These are phyloP conservation scores for Lumnitzera racemosa DNA, from an alignment of 345 rosid genomes.

Conservation along the genomic window DNA sequence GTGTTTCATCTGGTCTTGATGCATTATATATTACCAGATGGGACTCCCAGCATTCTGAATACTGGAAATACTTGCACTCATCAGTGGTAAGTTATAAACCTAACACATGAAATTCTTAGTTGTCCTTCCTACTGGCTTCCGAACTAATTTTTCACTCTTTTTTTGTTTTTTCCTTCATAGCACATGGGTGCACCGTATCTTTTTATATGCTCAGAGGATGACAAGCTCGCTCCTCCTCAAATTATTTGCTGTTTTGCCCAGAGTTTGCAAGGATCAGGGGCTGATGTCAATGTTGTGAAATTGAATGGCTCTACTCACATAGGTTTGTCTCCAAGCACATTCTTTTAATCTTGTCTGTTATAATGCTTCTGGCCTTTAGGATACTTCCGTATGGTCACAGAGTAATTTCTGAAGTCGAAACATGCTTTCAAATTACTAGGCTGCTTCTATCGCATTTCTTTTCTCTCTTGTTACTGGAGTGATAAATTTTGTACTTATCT, in stretches of 20 bases:
- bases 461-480: too few species aligned
- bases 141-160: constrained; percentile 4
- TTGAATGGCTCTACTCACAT: constrained; percentile 67
- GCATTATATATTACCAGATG: constrained; percentile 79
- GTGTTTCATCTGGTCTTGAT: constrained; percentile 68
- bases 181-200: constrained; percentile 79
- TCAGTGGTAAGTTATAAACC: constrained; percentile 54
- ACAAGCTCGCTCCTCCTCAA: constrained; percentile 57
- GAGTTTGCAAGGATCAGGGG: constrained; percentile 62
- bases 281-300: constrained; percentile 69
- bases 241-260: constrained; percentile 46
- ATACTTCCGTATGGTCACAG: neutral
- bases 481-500: too few species aligned
- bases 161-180: constrained; percentile 22
- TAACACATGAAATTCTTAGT: neutral
- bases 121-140: constrained; percentile 2
- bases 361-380: constrained; percentile 2
- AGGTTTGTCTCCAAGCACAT: constrained; percentile 37
- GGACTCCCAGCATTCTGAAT: constrained; percentile 76
- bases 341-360: constrained; percentile 1
- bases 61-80: constrained; percentile 74
- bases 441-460: too few species aligned
- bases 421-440: too few species aligned
- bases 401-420: too few species aligned
- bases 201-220: constrained; percentile 74